phyloP scores from a whole-genome alignment of 2,329 filamentous ascomycete genomes.

The Monosporascus sp. region DNA sequence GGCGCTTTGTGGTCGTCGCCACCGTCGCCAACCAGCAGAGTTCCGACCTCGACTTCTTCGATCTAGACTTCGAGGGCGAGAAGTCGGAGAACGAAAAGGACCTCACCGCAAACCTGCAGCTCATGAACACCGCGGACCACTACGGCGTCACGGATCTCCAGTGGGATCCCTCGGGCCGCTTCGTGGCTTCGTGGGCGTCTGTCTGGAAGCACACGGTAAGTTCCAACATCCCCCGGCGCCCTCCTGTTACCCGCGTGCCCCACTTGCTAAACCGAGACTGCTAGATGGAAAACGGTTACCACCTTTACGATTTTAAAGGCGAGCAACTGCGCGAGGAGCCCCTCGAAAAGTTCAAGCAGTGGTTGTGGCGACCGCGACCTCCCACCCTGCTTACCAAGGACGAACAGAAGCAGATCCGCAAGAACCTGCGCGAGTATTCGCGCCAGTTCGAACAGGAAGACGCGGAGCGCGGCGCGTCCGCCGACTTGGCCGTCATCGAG shows the following conservation, averaged over 20 bases:
- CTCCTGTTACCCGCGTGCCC: neutral
- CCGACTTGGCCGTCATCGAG: slow-evolving; percentile 91
- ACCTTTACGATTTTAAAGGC: slow-evolving; percentile 95
- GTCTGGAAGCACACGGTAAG: slow-evolving; percentile 94
- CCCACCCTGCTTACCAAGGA: slow-evolving; percentile 89
- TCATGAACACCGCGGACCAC: slow-evolving; percentile 91
- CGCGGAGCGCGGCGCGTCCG: slow-evolving; percentile 84
- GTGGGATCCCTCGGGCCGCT: slow-evolving; percentile 95
- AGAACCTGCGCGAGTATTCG: slow-evolving; percentile 96
- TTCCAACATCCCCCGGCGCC: slow-evolving; percentile 9
- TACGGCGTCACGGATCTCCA: slow-evolving; percentile 97
- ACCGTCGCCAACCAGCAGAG: slow-evolving; percentile 89
- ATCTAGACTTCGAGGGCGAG: slow-evolving; percentile 96
- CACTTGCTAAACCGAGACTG: slow-evolving; percentile 8
- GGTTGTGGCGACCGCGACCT: slow-evolving; percentile 88
- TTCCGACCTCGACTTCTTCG: slow-evolving; percentile 95
- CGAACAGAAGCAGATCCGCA: slow-evolving; percentile 95
- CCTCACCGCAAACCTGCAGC: slow-evolving; percentile 85
- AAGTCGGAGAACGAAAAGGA: slow-evolving; percentile 92
- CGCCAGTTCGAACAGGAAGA: slow-evolving; percentile 94
- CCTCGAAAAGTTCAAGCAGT: slow-evolving; percentile 97
- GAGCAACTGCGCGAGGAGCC: slow-evolving; percentile 83
- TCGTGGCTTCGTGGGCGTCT: slow-evolving; percentile 87
- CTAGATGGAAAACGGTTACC: slow-evolving; percentile 98
- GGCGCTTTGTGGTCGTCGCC: slow-evolving; percentile 89